Evolutionary conservation across 148 eudicot genomes (phyloP).

Genomic region (Chenopodium album): DNA sequence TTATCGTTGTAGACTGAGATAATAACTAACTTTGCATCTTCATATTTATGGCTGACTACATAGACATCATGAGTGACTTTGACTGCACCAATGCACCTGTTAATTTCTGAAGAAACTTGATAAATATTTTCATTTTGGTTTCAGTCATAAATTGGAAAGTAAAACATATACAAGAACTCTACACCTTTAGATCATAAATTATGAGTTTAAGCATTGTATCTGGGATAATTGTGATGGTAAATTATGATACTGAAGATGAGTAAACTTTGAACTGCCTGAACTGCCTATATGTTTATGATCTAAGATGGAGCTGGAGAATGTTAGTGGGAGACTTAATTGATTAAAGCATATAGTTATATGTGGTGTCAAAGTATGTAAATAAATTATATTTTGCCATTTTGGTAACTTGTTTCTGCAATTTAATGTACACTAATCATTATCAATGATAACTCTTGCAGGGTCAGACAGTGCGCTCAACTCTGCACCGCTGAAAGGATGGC

Average conservation of each 20-base stretch:
- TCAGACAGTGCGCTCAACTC: not conserved
- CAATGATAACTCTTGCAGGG: conserved; percentile 15
- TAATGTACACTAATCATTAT: too few relatives aligned
- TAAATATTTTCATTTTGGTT: not conserved
- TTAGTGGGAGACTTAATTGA: not conserved
- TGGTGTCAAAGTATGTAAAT: not conserved
- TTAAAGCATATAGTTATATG: not conserved
- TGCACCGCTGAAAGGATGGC: conserved; percentile 23
- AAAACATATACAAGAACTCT: not conserved
- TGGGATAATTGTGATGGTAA: not conserved
- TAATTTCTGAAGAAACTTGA: not conserved
- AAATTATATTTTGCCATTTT: not conserved
- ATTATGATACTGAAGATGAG: not conserved
- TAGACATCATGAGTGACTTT: not conserved
- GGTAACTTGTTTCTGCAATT: not conserved
- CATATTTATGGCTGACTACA: not conserved
- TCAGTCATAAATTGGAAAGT: not conserved
- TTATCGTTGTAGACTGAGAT: not conserved
- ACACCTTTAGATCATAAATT: not conserved
- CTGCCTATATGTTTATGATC: not conserved
- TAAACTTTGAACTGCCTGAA: not conserved
- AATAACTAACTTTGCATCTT: not conserved
- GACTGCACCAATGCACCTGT: not conserved
- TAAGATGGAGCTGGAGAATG: not conserved
- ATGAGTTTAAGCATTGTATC: not conserved